Evolutionary conservation across 129 eudicot genomes (phyloP).

Genomic region (Mikania micrantha): DNA sequence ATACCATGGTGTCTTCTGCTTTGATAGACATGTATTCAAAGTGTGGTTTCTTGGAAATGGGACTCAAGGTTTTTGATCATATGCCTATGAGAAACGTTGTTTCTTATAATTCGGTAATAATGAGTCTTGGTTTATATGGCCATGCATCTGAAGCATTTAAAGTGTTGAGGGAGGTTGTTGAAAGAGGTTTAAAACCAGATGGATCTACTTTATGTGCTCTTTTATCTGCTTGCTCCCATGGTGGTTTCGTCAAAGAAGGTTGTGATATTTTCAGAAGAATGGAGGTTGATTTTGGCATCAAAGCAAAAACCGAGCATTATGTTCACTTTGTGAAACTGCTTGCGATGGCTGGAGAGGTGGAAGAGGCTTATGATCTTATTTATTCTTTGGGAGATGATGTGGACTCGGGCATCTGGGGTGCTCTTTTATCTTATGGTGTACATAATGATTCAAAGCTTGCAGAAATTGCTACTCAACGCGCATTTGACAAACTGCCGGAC

Average conservation of each 20-base stretch:
- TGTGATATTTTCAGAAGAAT: constrained; percentile 44
- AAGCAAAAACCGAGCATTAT: constrained; percentile 56
- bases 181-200: no score
- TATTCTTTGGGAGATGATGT: constrained; percentile 41
- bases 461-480: constrained; percentile 36
- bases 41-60: constrained; percentile 70
- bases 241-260: constrained; percentile 66
- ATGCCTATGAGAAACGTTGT: constrained; percentile 42
- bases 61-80: constrained; percentile 31
- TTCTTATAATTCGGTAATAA: no score
- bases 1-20: constrained; percentile 57
- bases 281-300: constrained; percentile 48
- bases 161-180: no score
- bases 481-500: constrained; percentile 14
- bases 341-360: constrained; percentile 69
- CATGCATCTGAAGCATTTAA: no score
- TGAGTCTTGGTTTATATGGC: no score
- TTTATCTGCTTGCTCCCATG: constrained; percentile 68
- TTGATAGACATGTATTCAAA: constrained; percentile 81
- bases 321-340: constrained; percentile 72
- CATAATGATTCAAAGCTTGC: constrained; percentile 46
- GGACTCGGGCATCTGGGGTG: constrained; percentile 73
- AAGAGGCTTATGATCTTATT: constrained; percentile 61
- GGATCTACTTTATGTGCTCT: no score
- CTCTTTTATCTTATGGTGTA: constrained; percentile 62